A percentile compares a stretch with the other conserved stretches of the same genome.
Conservation (phyloP, 1,139 yeast species). For the Saccharomycopsis phalli region DNA sequence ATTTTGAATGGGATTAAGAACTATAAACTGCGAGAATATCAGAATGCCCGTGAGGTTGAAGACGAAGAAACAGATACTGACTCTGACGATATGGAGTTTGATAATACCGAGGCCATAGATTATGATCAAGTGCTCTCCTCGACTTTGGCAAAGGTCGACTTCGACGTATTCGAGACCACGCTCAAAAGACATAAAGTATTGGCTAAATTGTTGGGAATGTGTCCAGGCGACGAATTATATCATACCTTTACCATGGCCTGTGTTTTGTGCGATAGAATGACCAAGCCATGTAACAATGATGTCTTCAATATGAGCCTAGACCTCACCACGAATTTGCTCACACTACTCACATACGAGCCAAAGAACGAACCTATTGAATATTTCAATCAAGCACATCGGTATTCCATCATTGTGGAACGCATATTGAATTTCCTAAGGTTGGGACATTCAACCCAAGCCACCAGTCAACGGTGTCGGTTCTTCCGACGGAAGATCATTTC, state of each 20-base stretch:
- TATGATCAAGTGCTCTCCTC: conserved; percentile 14
- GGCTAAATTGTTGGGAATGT: conserved; percentile 4
- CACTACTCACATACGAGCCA: conserved; percentile 24
- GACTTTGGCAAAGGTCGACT: conserved; percentile 10
- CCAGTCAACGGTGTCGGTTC: neutral
- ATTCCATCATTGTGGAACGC: conserved; percentile 12
- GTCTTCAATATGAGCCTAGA: conserved; percentile 18
- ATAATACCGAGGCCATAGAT: conserved; percentile 10
- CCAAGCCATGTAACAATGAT: conserved; percentile 19
- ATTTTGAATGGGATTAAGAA: neutral
- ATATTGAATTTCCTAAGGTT: conserved; percentile 11
- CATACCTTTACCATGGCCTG: conserved; percentile 4
- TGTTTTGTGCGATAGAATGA: conserved; percentile 17
- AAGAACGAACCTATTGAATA: conserved; percentile 23
- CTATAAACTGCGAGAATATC: neutral
- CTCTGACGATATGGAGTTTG: conserved; percentile 10
- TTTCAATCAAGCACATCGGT: conserved; percentile 11
- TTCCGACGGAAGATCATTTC: neutral
- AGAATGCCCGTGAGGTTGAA: neutral
- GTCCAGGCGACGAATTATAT: neutral
- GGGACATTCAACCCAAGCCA: neutral
- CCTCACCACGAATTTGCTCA: conserved; percentile 11
- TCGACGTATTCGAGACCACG: conserved; percentile 14
- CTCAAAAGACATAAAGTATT: conserved; percentile 11
- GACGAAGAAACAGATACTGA: neutral